Conservation (phyloP, 305 asterid genomes). For the Striga hermonthica region DNA sequence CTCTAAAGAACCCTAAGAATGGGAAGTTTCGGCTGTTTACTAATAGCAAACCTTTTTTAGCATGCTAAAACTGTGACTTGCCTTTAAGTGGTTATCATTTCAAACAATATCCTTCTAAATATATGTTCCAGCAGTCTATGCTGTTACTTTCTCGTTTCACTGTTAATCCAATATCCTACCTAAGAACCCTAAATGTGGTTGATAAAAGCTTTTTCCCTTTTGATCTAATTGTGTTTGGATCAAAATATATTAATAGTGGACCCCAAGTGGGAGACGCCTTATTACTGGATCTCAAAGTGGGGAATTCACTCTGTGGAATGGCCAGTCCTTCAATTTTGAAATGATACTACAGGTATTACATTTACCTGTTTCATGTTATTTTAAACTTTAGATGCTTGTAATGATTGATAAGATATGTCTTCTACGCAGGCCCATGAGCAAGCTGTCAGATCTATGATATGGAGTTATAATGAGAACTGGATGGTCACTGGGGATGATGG, state of each 20-base stretch:
- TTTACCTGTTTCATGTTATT: slow-evolving; percentile 30
- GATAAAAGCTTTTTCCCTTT: slow-evolving; percentile 18
- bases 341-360: slow-evolving; percentile 90
- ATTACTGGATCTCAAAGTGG: slow-evolving; percentile 99
- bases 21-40: slow-evolving; percentile 18
- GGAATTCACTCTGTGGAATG: slow-evolving; percentile 99
- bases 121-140: slow-evolving; percentile 4
- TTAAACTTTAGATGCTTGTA: slow-evolving; percentile 15
- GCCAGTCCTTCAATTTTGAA: slow-evolving; percentile 95
- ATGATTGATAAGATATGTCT: slow-evolving; percentile 26
- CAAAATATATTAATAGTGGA: slow-evolving; percentile 66
- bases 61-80: slow-evolving; percentile 17
- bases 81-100: slow-evolving; percentile 16
- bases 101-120: slow-evolving; percentile 14
- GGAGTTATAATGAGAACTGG: slow-evolving; percentile 99
- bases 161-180: slow-evolving; percentile 15
- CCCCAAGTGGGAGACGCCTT: slow-evolving; percentile 99
- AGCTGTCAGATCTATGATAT: slow-evolving; percentile 96
- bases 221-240: slow-evolving; percentile 32
- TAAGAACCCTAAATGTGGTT: slow-evolving; percentile 24
- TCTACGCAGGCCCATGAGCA: slow-evolving; percentile 91
- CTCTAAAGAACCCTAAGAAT: neutral
- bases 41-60: slow-evolving; percentile 12
- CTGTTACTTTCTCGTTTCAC: slow-evolving; percentile 12
- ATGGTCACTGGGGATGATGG: slow-evolving; percentile 99